Base-by-base conservation (phyloP, 2,329 filamentous ascomycete species). In the Xylaria sp. region DNA sequence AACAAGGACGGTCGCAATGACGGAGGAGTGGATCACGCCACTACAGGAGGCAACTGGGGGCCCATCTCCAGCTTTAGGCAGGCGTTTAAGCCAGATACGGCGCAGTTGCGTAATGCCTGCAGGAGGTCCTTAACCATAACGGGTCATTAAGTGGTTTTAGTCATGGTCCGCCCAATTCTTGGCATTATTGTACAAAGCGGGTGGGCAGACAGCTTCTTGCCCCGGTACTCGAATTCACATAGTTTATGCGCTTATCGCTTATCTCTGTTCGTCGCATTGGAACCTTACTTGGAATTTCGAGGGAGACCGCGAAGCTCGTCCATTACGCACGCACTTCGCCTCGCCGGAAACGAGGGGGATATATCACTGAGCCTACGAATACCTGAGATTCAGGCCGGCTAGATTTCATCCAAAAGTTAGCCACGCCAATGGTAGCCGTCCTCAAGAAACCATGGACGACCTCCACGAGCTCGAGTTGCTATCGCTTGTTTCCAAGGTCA, bases 401-500 rank as follows among this genome's bases (percentile, higher is more conserved):
- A 15, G 20, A 50, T n/a, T 28, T 41, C 8, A 18, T 62, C 20
- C 34, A 15, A n/a, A 25, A 43, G 25, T 0, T 0, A 32, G 32
- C 28, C 30, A 25, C 60, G 25, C 43, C 46, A 12, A 53, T 28
- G 41, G 60, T 28, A 13, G 55, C 53, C n/a, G n/a, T 48, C 36
- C 39, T 64, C 4, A 43, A 39, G 13, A 53, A 36, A 64, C 32
- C 60, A 97, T 97, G 93, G 94, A 97, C 78, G 95, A 97, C 77
- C 87, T 99, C 73, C 89, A 93, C 80, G 92, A 93, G 75, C 90
- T 99, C 78, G 96, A 99, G 85, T 86, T 97, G 69, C 87, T 99
- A 62, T 97, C 94, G 75, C 90, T 99, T 76, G 94, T 98, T 65
- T 96, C 93, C 59, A 97, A 95, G 80, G 93, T 99, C 74, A 94